These are phyloP conservation scores for Aspergillus pseudonomiae DNA, from an alignment of 2,329 filamentous ascomycete species.

Conservation along the genomic window DNA sequence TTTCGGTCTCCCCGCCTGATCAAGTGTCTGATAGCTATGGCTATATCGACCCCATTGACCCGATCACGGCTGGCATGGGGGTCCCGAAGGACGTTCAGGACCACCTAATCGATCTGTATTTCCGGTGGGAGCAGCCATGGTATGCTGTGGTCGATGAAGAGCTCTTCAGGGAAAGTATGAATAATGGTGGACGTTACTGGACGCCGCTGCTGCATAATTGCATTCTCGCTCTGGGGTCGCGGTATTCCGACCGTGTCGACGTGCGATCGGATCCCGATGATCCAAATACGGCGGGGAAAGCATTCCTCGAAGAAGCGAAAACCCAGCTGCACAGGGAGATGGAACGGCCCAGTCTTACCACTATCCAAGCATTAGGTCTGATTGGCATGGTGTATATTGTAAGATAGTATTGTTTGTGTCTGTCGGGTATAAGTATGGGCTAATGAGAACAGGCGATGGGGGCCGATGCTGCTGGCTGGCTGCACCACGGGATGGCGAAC, in stretches of 20 bases:
- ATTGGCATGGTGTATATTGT: slow-evolving; percentile 32
- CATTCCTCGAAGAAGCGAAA: slow-evolving; percentile 35
- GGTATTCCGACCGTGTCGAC: slow-evolving; percentile 37
- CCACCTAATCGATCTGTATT: slow-evolving; percentile 40
- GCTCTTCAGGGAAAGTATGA: slow-evolving; percentile 37
- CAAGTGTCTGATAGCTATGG: slow-evolving; percentile 6
- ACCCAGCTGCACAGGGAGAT: slow-evolving; percentile 25
- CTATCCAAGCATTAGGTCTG: slow-evolving; percentile 40
- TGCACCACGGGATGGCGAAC: slow-evolving; percentile 43
- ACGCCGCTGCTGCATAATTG: slow-evolving; percentile 36
- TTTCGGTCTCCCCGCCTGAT: neutral
- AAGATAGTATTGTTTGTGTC: slow-evolving; percentile 3
- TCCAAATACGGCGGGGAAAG: slow-evolving; percentile 37
- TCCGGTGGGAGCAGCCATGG: slow-evolving; percentile 44
- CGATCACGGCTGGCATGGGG: neutral
- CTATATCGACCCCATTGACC: neutral
- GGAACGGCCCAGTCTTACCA: slow-evolving; percentile 38
- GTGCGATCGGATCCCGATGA: slow-evolving; percentile 34
- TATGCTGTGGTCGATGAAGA: slow-evolving; percentile 39
- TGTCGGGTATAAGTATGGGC: neutral
- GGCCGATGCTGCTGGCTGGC: slow-evolving; percentile 40
- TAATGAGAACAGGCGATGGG: slow-evolving; percentile 33
- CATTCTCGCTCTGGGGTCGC: slow-evolving; percentile 39
- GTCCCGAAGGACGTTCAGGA: slow-evolving; percentile 29
- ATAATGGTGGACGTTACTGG: slow-evolving; percentile 31